These are phyloP conservation scores for maize (Zea mays) DNA, from an alignment of 176 grass and related monocot genomes.

Conservation along the genomic window Zm-B73-REFERENCE-NAM-5.0 NC_050102.1:169212001-169212500, in stretches of 20 bases:
- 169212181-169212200: conserved; percentile 91
- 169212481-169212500: no score
- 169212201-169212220: conserved; percentile 55
- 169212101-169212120: conserved; percentile 56
- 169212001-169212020: background rate
- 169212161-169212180: conserved; percentile 78
- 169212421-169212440: no score
- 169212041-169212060: background rate
- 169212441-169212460: no score
- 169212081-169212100: background rate
- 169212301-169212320: background rate
- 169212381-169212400: background rate
- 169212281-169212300: background rate
- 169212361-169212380: no score
- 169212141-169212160: conserved; percentile 68
- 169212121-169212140: conserved; percentile 80
- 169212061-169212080: background rate
- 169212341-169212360: background rate
- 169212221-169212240: background rate
- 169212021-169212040: background rate
- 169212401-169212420: background rate
- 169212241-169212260: conserved; percentile 16
- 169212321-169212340: background rate
- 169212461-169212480: no score
- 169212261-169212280: background rate